Evolutionary conservation across 208 protist species (phyloP).

Genomic region (Angomonas deanei): DNA sequence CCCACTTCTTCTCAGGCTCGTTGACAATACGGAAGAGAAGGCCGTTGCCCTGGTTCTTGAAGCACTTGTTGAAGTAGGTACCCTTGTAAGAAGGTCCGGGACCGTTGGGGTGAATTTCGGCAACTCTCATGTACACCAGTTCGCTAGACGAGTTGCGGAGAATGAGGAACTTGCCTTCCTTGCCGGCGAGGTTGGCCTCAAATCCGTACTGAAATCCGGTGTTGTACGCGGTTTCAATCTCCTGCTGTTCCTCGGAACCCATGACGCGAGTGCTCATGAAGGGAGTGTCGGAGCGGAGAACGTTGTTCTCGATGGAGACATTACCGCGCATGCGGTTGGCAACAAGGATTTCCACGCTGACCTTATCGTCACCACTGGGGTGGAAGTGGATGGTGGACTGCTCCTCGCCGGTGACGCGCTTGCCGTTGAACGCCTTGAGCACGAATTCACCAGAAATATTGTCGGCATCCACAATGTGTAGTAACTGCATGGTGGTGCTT

Average conservation of each 20-base stretch:
- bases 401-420: slow-evolving; percentile 15
- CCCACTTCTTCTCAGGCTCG: slow-evolving; percentile 63
- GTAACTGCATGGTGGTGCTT: slow-evolving; percentile 30
- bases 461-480: slow-evolving; percentile 25
- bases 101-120: slow-evolving; percentile 18
- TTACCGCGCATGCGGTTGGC: slow-evolving; percentile 41
- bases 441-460: slow-evolving; percentile 56
- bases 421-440: slow-evolving; percentile 47
- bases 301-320: slow-evolving; percentile 33
- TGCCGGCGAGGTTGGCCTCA: slow-evolving; percentile 18
- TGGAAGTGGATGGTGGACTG: slow-evolving; percentile 41
- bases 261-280: slow-evolving; percentile 44
- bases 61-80: slow-evolving; percentile 53
- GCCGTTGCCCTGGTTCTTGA: slow-evolving; percentile 59
- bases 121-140: slow-evolving; percentile 34
- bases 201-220: slow-evolving; percentile 59
- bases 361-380: slow-evolving; percentile 14
- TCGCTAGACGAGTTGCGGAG: slow-evolving; percentile 32
- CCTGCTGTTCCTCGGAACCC: slow-evolving; percentile 34
- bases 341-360: slow-evolving; percentile 34
- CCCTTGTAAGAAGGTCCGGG: slow-evolving; percentile 51
- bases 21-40: slow-evolving; percentile 76
- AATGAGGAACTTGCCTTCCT: slow-evolving; percentile 24
- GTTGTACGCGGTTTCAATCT: slow-evolving; percentile 45
- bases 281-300: slow-evolving; percentile 32